Evolutionary conservation across 1,139 yeast genomes (phyloP), one percentile per base, ranked within the genome.

Genomic region (Eremothecium sinecaudum): DNA sequence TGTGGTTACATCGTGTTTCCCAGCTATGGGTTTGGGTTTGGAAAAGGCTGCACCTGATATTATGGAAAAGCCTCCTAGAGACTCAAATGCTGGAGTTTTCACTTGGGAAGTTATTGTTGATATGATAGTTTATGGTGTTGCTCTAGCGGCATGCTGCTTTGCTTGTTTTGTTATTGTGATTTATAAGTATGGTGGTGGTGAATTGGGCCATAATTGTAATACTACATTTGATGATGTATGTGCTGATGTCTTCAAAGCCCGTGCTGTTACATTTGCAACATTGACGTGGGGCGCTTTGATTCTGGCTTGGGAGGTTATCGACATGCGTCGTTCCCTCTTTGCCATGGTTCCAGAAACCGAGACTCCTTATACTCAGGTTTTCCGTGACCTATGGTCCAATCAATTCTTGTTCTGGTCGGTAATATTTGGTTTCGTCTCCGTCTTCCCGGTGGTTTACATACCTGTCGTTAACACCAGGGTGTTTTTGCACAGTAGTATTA

Each of bases 1-100:
- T 58, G 92, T 90, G 35, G 71, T 90, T 43, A 90, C 92, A 90
- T 97, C 92, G 57, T 97, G 98, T 2, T 97, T 97, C 23, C 99
- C 99, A 2, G 98, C 98, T 0, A 97, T 90, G 65, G 84, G 95
- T 1, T 67, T 90, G 33, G 98, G 98, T 39, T 94, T 90, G 24
- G 99, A 90, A 61, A 93, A 95, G 4, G 97, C 92, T 21, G 96
- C 87, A 50, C 84, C 82, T 39, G 93, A 79, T 54, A 92, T 90
- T 31, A 87, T 90, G 97, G 75, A 71, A 42, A 82, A 83, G 56
- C 97, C 97, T 12, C 98, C 98, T 33, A 75, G 97, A 58, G 72
- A 76, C 39, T 75, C 96, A 47, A 71, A 71, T 42, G 94, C 84
- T 42, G 80, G 79, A 48, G 90, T 90, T 34, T 67, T 90, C 46